phyloP scores from a whole-genome alignment of 192 early-diverging fungal genomes.

The Tieghemiomyces parasiticus region DNA sequence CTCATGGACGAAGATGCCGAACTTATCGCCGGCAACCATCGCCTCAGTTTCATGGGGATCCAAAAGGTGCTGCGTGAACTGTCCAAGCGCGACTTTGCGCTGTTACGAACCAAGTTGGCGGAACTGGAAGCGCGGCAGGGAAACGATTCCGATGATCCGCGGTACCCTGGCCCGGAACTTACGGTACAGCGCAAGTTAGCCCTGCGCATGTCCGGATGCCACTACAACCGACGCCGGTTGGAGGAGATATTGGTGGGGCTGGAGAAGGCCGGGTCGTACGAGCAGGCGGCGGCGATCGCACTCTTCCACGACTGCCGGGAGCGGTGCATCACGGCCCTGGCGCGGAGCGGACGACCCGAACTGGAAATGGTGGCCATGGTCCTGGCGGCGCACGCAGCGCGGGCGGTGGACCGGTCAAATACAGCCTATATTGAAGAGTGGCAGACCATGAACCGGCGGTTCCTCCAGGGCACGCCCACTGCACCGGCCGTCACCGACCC shows the following conservation, averaged over 20 bases:
- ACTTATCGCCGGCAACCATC: background rate
- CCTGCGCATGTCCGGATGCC: slow-evolving; percentile 37
- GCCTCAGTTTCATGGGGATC: slow-evolving; percentile 16
- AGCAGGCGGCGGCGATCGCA: slow-evolving; percentile 76
- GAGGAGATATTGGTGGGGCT: slow-evolving; percentile 31
- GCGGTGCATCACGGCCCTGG: slow-evolving; percentile 49
- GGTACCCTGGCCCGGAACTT: too few relatives aligned
- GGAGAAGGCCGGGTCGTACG: slow-evolving; percentile 50
- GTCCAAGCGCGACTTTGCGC: slow-evolving; percentile 28
- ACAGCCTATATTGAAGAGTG: slow-evolving; percentile 16
- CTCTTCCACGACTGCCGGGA: slow-evolving; percentile 69
- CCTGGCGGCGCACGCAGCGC: slow-evolving; percentile 31
- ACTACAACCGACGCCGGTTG: slow-evolving; percentile 24
- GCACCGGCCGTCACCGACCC: too few relatives aligned
- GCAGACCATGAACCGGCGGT: slow-evolving; percentile 17
- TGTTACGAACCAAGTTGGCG: slow-evolving; percentile 15
- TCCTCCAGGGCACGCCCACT: slow-evolving; percentile 12
- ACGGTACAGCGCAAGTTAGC: slow-evolving; percentile 33
- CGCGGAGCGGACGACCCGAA: slow-evolving; percentile 18
- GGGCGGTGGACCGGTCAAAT: slow-evolving; percentile 7
- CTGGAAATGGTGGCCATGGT: slow-evolving; percentile 74
- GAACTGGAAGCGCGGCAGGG: slow-evolving; percentile 10
- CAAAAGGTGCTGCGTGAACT: slow-evolving; percentile 15
- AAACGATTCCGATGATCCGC: slow-evolving; percentile 20
- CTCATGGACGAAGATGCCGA: background rate